Evolutionary conservation across 2,329 filamentous ascomycete genomes (phyloP), one percentile per base, ranked within the genome.

Genomic region (Nothophoma quercina): DNA sequence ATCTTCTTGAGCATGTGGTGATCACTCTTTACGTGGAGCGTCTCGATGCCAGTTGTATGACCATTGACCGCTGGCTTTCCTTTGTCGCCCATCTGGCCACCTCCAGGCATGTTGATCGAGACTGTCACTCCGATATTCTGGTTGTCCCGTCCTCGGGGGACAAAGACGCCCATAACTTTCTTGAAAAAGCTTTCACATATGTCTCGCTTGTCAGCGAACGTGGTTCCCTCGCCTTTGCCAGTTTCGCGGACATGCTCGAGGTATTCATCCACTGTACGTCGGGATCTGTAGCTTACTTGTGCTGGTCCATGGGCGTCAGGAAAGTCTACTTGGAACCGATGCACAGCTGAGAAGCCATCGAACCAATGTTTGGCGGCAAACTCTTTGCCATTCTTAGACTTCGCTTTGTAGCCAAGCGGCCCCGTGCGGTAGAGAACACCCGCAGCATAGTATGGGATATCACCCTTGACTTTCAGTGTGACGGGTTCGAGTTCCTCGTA

Each of bases 311-410:
- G 51, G 0, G 67, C 60, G 3, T 73, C 63, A 0, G 81, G 68
- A 3, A 85, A 64, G 30, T 70, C 66, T 25, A 93, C 88, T 51
- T 90, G 81, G 68, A 93, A 93, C 22, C 84, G 85, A 74, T 93
- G 89, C 1, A 85, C 79, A 48, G 89, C 84, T 3, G 85, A 83
- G 52, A 91, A 85, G 5, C 88, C 88, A 68, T 95, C 91, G 61
- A 95, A 95, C 90, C 90, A 95, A 70, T 95, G 90, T 1, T 81
- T 83, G 10, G 87, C 79, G 25, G 80, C 77, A 64, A 87, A 86
- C 0, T 79, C 83, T 12, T 74, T 75, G n/a, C 85, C 85, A 3
- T 79, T 78, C 2, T 83, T 73, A 0, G 84, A 85, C n/a, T 86
- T 78, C 3, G 91, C 75, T 29, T 82, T 81, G 69, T 83, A 84